phyloP scores from a whole-genome alignment of 257 asterid species.

The Sherardia arvensis region DNA sequence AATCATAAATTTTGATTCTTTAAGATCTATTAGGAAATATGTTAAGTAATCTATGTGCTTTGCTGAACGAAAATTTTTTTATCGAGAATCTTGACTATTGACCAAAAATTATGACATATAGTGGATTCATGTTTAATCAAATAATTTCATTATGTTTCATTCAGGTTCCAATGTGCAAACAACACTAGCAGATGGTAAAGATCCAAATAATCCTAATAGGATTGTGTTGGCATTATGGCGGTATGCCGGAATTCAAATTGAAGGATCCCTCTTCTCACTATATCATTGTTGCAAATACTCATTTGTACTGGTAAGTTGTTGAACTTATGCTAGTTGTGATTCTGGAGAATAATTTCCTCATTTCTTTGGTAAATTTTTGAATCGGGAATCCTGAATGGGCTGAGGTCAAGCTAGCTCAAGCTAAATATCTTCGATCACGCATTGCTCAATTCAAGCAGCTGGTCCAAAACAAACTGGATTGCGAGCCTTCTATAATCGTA shows the following conservation, averaged over 20 bases:
- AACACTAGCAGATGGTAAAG: constrained; percentile 39
- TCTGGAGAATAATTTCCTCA: not conserved
- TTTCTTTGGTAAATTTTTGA: not conserved
- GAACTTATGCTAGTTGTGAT: not conserved
- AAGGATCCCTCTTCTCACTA: constrained; percentile 44
- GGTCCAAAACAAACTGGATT: constrained; percentile 47
- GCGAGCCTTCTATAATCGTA: constrained; percentile 54
- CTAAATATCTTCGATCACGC: constrained; percentile 67
- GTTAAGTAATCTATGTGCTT: too few relatives aligned
- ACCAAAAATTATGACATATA: too few relatives aligned
- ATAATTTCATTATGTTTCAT: constrained; percentile 13
- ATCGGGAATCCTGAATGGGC: constrained; percentile 92
- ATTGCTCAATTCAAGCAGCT: constrained; percentile 47
- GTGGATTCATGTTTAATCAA: too few relatives aligned
- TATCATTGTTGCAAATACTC: constrained; percentile 73
- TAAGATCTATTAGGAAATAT: too few relatives aligned
- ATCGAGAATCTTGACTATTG: too few relatives aligned
- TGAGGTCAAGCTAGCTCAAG: constrained; percentile 87
- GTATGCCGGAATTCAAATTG: constrained; percentile 76
- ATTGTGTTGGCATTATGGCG: constrained; percentile 87
- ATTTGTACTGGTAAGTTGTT: constrained; percentile 62
- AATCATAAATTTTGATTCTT: too few relatives aligned
- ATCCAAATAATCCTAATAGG: constrained; percentile 85
- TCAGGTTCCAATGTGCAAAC: constrained; percentile 31
- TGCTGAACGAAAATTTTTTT: too few relatives aligned